A percentile compares a stretch with the other conserved stretches of the same genome.
phyloP scores from a whole-genome alignment of 345 rosid genomes.

The Excoecaria cochinchinensis region DNA sequence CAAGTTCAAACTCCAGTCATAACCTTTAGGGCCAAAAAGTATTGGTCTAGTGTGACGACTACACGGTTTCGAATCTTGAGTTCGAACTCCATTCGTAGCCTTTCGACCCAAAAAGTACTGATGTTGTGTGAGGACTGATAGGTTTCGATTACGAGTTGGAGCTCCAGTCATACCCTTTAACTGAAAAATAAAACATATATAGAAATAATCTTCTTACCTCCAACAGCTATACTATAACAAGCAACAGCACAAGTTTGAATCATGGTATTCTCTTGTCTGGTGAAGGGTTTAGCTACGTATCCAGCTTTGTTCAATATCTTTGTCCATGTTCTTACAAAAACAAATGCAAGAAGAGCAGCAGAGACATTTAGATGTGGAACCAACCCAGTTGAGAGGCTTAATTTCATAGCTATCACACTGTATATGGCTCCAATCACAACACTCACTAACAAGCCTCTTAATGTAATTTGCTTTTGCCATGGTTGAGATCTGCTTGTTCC shows the following conservation, averaged over 20 bases:
- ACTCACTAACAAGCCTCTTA: conserved; percentile 74
- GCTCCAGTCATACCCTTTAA: too few relatives aligned
- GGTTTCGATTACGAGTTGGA: too few relatives aligned
- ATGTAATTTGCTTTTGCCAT: conserved; percentile 74
- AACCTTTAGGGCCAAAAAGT: too few relatives aligned
- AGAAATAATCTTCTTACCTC: conserved; percentile 52
- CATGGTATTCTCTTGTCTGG: conserved; percentile 90
- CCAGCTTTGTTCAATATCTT: conserved; percentile 69
- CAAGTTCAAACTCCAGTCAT: too few relatives aligned
- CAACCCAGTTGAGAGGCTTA: conserved; percentile 76
- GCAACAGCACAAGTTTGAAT: conserved; percentile 96
- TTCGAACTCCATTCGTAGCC: too few relatives aligned
- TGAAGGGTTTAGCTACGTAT: conserved; percentile 62
- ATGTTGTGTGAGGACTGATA: too few relatives aligned
- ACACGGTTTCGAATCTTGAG: too few relatives aligned
- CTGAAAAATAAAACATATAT: too few relatives aligned
- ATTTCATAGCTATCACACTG: conserved; percentile 87
- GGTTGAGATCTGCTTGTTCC: conserved; percentile 44
- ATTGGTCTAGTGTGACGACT: too few relatives aligned
- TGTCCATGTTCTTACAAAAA: conserved; percentile 76
- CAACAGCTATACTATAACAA: conserved; percentile 82
- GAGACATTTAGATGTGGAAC: conserved; percentile 84
- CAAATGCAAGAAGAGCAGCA: conserved; percentile 83
- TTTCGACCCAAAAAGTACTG: too few relatives aligned
- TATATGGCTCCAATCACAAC: conserved; percentile 63